phyloP scores from a whole-genome alignment of 2,329 filamentous ascomycete species.

The Colletotrichum melonis region DNA sequence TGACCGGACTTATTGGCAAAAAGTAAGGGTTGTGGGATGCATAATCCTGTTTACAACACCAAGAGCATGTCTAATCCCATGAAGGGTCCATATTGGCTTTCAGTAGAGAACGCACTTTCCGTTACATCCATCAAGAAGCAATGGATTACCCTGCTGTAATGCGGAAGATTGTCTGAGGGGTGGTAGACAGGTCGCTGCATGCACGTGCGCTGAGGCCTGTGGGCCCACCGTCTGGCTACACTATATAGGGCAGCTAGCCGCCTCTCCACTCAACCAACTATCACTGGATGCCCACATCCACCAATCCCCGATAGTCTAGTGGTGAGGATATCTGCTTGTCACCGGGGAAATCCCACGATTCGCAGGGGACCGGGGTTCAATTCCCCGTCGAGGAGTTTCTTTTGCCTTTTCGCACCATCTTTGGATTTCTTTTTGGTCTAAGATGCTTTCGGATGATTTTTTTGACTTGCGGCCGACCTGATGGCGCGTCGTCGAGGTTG shows the following conservation, averaged over 20 bases:
- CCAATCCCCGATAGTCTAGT: not conserved
- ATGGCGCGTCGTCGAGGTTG: too few relatives aligned
- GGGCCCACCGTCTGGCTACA: fast-evolving
- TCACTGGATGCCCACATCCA: not conserved
- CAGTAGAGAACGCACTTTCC: not conserved
- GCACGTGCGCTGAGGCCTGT: not conserved
- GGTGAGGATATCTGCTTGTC: not conserved
- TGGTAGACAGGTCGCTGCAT: not conserved
- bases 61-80: not conserved
- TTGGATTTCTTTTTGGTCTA: too few relatives aligned
- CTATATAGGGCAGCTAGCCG: fast-evolving
- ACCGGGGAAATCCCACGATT: not conserved
- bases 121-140: not conserved
- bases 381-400: not conserved
- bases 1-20: not conserved
- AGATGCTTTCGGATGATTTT: too few relatives aligned
- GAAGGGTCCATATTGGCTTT: not conserved
- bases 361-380: not conserved
- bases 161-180: not conserved
- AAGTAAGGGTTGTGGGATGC: not conserved
- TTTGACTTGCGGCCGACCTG: too few relatives aligned
- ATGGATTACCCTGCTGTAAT: not conserved
- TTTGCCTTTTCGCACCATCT: not conserved
- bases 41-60: not conserved
- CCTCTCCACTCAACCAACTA: not conserved